Percentiles rank a stretch among this genome's conserved stretches.
Evolutionary conservation across 2,329 filamentous ascomycete species (phyloP).

Genomic region (Exserohilum turcica): DNA sequence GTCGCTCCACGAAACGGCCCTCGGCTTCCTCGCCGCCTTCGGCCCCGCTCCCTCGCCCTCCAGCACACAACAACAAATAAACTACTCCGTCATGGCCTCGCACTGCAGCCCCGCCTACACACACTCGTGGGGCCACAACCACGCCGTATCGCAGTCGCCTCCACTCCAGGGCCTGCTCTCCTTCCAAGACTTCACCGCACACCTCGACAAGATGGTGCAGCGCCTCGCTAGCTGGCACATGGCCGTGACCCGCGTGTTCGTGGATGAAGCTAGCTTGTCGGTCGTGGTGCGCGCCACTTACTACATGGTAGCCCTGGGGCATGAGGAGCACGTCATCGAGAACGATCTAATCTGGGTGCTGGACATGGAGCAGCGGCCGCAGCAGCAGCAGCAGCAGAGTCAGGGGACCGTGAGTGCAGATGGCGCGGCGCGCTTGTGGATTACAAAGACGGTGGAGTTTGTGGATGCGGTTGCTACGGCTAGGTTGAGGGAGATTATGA

Average conservation of each 20-base stretch:
- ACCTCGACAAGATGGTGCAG: conserved; percentile 28
- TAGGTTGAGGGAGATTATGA: conserved; percentile 26
- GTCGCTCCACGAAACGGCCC: conserved; percentile 20
- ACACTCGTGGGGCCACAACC: conserved; percentile 40
- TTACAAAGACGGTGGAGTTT: conserved; percentile 36
- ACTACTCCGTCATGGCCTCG: conserved; percentile 24
- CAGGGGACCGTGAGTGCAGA: too few relatives aligned
- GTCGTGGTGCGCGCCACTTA: conserved; percentile 32
- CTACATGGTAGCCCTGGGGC: conserved; percentile 29
- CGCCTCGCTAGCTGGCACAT: conserved; percentile 30
- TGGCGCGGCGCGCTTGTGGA: neutral
- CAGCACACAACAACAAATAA: conserved; percentile 7
- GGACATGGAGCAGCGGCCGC: conserved; percentile 32
- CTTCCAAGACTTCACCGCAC: conserved; percentile 27
- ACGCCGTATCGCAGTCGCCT: conserved; percentile 29
- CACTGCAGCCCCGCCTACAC: conserved; percentile 23
- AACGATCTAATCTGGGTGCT: conserved; percentile 45
- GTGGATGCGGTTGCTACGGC: conserved; percentile 35
- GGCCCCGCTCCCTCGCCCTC: conserved; percentile 12
- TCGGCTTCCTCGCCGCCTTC: conserved; percentile 23
- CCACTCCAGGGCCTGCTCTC: conserved; percentile 23
- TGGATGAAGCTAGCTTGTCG: conserved; percentile 32
- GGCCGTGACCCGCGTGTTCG: conserved; percentile 24
- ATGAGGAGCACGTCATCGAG: conserved; percentile 18
- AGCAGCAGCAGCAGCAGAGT: too few relatives aligned